A percentile compares a stretch with the other conserved stretches of the same genome.
These are phyloP conservation scores for Prunella vulgaris DNA, from an alignment of 257 asterid genomes.

Conservation along the genomic window DNA sequence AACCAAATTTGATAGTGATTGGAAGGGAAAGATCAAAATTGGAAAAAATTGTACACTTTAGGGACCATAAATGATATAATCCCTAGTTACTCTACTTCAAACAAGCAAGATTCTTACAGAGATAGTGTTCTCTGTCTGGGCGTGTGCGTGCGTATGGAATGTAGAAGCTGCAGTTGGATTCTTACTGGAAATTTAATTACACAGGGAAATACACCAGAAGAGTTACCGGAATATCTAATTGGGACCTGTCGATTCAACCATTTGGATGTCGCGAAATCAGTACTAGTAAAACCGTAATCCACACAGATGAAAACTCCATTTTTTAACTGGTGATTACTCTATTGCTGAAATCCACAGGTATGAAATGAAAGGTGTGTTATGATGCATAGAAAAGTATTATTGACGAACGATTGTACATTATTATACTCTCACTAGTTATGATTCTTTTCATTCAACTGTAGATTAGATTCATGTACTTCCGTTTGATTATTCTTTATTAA, in stretches of 20 bases:
- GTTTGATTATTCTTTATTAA: not conserved
- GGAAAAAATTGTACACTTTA: too few relatives aligned
- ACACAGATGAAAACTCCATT: not conserved
- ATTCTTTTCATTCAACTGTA: constrained; percentile 28
- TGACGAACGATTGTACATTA: constrained; percentile 17
- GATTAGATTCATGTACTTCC: not conserved
- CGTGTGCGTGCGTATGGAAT: too few relatives aligned
- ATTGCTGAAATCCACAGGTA: not conserved
- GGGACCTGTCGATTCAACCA: constrained; percentile 91
- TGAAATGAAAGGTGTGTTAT: not conserved
- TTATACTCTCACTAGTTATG: constrained; percentile 20
- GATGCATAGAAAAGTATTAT: not conserved
- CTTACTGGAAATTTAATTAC: not conserved
- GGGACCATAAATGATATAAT: too few relatives aligned
- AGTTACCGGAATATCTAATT: constrained; percentile 72
- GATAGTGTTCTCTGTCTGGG: too few relatives aligned
- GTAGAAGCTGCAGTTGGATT: not conserved
- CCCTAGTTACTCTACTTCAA: too few relatives aligned
- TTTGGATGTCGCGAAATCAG: constrained; percentile 64
- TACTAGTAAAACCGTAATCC: constrained; percentile 37
- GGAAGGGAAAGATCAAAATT: too few relatives aligned
- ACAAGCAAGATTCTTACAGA: too few relatives aligned
- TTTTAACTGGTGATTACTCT: not conserved
- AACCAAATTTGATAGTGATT: too few relatives aligned
- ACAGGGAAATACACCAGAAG: constrained; percentile 79